Conservation (phyloP, 2,329 filamentous ascomycete genomes). For the Colletotrichum somersetense region DNA sequence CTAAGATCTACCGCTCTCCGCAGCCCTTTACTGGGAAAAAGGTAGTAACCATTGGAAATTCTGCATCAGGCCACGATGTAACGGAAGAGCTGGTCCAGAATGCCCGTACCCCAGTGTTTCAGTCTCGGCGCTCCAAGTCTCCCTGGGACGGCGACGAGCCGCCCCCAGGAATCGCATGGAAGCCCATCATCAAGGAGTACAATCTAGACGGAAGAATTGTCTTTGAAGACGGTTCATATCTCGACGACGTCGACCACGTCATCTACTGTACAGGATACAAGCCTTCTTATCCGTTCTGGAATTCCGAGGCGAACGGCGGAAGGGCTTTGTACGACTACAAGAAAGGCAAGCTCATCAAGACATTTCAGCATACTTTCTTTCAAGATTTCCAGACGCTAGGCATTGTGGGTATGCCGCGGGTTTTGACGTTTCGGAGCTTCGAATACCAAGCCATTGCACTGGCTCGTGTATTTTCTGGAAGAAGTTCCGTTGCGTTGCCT, state of each 20-base stretch:
- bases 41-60: conserved; percentile 58
- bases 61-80: conserved; percentile 58
- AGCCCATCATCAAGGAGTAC: conserved; percentile 63
- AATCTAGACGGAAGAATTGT: conserved; percentile 57
- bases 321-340: conserved; percentile 64
- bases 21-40: conserved; percentile 50
- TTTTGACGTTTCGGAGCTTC: conserved; percentile 65
- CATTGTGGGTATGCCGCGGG: conserved; percentile 64
- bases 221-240: conserved; percentile 53
- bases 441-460: conserved; percentile 69
- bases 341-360: conserved; percentile 56
- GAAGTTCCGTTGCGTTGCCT: conserved; percentile 56
- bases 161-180: conserved; percentile 64
- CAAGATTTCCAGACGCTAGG: conserved; percentile 61
- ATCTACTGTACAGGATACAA: conserved; percentile 60
- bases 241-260: conserved; percentile 54
- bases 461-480: conserved; percentile 60
- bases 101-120: conserved; percentile 60
- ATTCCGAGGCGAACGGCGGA: conserved; percentile 56
- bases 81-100: conserved; percentile 53
- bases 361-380: conserved; percentile 67
- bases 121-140: conserved; percentile 62
- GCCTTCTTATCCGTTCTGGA: conserved; percentile 63
- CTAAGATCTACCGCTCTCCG: conserved; percentile 59
- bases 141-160: conserved; percentile 65